Conservation (phyloP, 192 early-diverging fungal genomes). For the Linnemannia schmuckeri region DNA sequence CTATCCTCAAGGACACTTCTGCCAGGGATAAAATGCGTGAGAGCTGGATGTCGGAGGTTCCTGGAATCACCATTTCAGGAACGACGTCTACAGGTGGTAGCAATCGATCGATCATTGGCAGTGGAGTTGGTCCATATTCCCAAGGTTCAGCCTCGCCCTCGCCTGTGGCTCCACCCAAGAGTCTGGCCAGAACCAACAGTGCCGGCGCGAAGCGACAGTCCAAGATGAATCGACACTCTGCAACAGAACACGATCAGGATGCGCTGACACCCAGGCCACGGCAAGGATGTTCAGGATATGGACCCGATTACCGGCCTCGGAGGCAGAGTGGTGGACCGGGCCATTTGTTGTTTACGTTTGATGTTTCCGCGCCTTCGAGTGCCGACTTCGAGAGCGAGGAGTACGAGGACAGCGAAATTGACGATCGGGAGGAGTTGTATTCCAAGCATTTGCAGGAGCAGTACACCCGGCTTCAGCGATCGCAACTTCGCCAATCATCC, state of each 20-base stretch:
- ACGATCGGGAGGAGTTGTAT: constrained; percentile 17
- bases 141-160: constrained; percentile 7
- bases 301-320: constrained; percentile 40
- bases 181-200: constrained; percentile 43
- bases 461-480: constrained; percentile 35
- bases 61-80: constrained; percentile 26
- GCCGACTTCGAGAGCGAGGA: constrained; percentile 46
- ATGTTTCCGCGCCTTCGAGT: constrained; percentile 5
- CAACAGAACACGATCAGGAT: constrained; percentile 31
- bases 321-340: constrained; percentile 49
- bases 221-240: constrained; percentile 11
- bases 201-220: constrained; percentile 30
- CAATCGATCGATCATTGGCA: neutral
- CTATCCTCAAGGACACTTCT: constrained; percentile 49
- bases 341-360: constrained; percentile 33
- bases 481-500: constrained; percentile 21
- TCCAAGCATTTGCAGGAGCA: constrained; percentile 46
- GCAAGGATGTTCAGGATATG: constrained; percentile 17
- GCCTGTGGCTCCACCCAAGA: constrained; percentile 44
- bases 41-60: constrained; percentile 53
- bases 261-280: constrained; percentile 35
- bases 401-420: constrained; percentile 50
- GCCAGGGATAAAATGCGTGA: constrained; percentile 41
- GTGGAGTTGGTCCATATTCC: neutral
- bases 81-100: neutral